Evolutionary conservation across 129 eudicot genomes (phyloP).

Genomic region (Flaveria robusta): DNA sequence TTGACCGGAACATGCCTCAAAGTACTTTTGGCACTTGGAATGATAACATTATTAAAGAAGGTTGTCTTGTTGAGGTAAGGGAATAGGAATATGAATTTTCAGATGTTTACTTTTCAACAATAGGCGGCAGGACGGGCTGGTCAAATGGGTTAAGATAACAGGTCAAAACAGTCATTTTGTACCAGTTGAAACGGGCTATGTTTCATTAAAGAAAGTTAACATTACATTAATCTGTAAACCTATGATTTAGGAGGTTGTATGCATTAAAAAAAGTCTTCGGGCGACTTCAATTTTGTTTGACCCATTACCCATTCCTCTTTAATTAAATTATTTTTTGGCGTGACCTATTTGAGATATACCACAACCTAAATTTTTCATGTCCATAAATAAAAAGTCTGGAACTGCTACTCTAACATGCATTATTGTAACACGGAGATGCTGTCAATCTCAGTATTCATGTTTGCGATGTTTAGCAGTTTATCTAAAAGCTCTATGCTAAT

Average conservation of each 20-base stretch:
- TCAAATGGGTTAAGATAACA: neutral
- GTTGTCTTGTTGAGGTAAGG: conserved; percentile 81
- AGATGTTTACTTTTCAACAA: neutral
- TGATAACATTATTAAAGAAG: conserved; percentile 53
- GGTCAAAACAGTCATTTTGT: neutral
- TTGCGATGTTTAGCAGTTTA: neutral
- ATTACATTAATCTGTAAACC: neutral
- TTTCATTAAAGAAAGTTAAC: neutral
- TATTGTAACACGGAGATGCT: neutral
- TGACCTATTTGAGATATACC: neutral
- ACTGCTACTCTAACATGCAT: neutral
- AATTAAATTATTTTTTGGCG: neutral
- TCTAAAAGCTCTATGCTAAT: conserved; percentile 2
- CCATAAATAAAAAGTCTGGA: neutral
- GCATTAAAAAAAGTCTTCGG: neutral
- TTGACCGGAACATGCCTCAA: conserved; percentile 25
- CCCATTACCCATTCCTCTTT: neutral
- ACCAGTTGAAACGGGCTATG: neutral
- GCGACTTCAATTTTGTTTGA: neutral
- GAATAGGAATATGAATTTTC: neutral
- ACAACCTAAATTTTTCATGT: neutral
- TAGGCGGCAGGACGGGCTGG: neutral
- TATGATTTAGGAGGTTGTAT: neutral
- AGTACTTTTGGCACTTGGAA: conserved; percentile 28
- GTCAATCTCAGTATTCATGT: conserved; percentile 1